Evolutionary conservation across 352 stramenopile species (phyloP).

Genomic region (Phytophthora sojae): DNA sequence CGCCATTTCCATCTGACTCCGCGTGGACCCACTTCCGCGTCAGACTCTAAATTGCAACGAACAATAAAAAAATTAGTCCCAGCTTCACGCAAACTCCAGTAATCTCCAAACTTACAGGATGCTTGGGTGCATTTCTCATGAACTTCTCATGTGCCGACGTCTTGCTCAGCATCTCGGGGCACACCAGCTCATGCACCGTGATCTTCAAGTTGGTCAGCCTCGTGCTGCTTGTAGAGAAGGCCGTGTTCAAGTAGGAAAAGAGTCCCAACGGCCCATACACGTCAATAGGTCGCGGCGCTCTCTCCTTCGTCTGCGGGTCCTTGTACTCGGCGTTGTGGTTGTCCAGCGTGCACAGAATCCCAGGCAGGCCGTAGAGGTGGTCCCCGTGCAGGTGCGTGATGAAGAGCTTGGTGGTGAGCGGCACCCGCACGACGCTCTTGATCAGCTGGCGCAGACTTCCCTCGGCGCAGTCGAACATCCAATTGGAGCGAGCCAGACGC

Average conservation of each 20-base stretch:
- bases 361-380: conserved; percentile 84
- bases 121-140: conserved; percentile 60
- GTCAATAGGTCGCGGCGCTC: conserved; percentile 56
- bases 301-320: conserved; percentile 62
- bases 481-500: conserved; percentile 73
- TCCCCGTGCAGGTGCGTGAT: conserved; percentile 88
- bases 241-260: conserved; percentile 81
- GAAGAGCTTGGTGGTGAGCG: conserved; percentile 87
- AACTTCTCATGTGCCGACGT: conserved; percentile 67
- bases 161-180: conserved; percentile 51
- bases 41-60: conserved; percentile 45
- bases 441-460: conserved; percentile 85
- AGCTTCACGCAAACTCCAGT: background rate
- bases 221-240: conserved; percentile 69
- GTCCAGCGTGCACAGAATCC: conserved; percentile 86
- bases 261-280: conserved; percentile 84
- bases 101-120: conserved; percentile 52
- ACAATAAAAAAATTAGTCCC: conserved; percentile 4
- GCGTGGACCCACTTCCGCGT: conserved; percentile 62
- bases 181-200: conserved; percentile 81
- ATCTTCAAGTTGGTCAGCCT: conserved; percentile 75
- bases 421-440: conserved; percentile 75
- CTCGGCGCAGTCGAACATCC: conserved; percentile 92
- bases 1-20: conserved; percentile 60
- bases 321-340: conserved; percentile 75